Evolutionary conservation across 139 green algal genomes (phyloP).

Genomic region (Medakamo hakoo): DNA sequence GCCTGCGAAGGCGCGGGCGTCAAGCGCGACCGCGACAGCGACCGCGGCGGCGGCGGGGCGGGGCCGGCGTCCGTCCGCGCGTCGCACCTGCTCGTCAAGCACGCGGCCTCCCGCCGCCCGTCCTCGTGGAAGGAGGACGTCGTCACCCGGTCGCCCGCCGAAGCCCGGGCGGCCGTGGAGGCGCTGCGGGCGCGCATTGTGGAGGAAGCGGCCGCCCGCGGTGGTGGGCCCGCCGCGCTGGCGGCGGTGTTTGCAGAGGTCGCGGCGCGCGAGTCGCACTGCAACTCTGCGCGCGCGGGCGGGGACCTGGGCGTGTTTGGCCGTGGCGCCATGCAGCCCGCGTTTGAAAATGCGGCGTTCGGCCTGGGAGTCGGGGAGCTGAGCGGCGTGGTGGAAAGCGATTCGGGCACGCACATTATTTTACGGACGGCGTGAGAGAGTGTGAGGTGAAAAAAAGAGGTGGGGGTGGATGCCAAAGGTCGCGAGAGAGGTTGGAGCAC

Average conservation of each 20-base stretch:
- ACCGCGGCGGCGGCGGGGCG: neutral
- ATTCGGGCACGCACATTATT: slow-evolving; percentile 74
- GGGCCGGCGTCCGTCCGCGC: slow-evolving; percentile 27
- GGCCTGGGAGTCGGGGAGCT: slow-evolving; percentile 45
- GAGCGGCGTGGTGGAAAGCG: slow-evolving; percentile 47
- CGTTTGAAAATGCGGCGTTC: slow-evolving; percentile 55
- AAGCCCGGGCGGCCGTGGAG: neutral
- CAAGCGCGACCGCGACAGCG: slow-evolving; percentile 7
- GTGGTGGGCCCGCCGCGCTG: too few relatives aligned
- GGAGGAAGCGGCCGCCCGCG: slow-evolving; percentile 15
- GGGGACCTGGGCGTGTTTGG: slow-evolving; percentile 76
- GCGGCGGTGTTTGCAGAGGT: slow-evolving; percentile 67
- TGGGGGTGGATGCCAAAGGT: neutral
- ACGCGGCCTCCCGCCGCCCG: slow-evolving; percentile 44
- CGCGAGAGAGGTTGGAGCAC: too few relatives aligned
- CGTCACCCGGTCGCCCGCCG: slow-evolving; percentile 35
- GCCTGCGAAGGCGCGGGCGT: neutral
- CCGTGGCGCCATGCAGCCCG: slow-evolving; percentile 64
- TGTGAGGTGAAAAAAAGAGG: neutral
- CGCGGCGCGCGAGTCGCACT: slow-evolving; percentile 60
- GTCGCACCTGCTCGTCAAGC: slow-evolving; percentile 76
- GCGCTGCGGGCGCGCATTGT: slow-evolving; percentile 36
- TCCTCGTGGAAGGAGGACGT: slow-evolving; percentile 61
- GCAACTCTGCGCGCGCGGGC: slow-evolving; percentile 40
- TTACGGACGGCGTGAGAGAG: slow-evolving; percentile 41